Conservation (phyloP, 202 grass and related monocot genomes). For the Dendrocalamus latiflorus region DNA sequence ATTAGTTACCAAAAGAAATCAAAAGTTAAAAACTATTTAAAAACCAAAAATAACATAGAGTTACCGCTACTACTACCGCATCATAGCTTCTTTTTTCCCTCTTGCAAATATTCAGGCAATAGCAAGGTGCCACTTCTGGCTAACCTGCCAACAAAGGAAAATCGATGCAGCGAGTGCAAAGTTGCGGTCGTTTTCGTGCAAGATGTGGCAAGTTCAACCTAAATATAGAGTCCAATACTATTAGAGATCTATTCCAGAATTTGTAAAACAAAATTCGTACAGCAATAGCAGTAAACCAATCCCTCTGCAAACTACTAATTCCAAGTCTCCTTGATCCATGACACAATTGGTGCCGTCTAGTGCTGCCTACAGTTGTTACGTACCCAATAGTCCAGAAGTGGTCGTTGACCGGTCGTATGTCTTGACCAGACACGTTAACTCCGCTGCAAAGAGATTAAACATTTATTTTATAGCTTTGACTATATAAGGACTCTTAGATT, state of each 20-base stretch:
- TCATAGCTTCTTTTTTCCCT: not conserved
- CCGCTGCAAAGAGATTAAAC: too few relatives aligned
- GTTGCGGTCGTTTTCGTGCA: not conserved
- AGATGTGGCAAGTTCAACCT: not conserved
- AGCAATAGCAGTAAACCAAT: not conserved
- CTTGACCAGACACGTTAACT: not conserved
- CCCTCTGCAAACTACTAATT: not conserved
- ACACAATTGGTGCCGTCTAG: not conserved
- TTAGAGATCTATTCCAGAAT: not conserved
- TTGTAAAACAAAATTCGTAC: not conserved
- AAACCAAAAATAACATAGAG: too few relatives aligned
- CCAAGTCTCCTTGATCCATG: not conserved
- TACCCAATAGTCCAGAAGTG: not conserved
- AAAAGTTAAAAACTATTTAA: too few relatives aligned
- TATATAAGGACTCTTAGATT: too few relatives aligned
- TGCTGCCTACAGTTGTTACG: not conserved
- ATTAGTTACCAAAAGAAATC: too few relatives aligned
- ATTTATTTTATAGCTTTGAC: too few relatives aligned
- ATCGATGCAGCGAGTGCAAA: not conserved
- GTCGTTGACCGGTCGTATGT: not conserved
- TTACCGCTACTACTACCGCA: not conserved
- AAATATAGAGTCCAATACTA: too few relatives aligned
- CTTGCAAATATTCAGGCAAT: not conserved
- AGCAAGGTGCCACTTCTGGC: not conserved
- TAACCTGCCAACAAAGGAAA: not conserved